Conservation (phyloP, 2,329 filamentous ascomycete genomes). For the Colletotrichum tabaci region DNA sequence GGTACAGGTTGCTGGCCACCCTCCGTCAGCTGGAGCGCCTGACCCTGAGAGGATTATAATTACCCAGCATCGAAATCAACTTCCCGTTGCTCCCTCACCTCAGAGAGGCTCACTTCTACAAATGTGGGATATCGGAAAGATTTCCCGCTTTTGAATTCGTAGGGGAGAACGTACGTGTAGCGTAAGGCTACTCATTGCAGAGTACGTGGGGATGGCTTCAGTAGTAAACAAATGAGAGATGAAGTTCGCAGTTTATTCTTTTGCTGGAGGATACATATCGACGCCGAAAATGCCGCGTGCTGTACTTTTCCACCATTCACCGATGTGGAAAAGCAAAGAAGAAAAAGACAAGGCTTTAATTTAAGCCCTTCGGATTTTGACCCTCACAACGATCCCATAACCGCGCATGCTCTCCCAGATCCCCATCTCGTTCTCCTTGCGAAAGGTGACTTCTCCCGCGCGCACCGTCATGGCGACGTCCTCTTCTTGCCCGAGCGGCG, state of each 20-base stretch:
- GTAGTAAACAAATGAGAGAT: too few species aligned
- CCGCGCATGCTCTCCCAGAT: conserved; percentile 66
- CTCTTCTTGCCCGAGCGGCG: conserved; percentile 28
- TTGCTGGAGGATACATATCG: too few species aligned
- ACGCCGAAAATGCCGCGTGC: too few species aligned
- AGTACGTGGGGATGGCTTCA: too few species aligned
- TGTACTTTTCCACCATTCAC: too few species aligned
- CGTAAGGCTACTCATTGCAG: too few species aligned
- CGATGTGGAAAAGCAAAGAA: too few species aligned
- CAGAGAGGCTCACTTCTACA: background rate
- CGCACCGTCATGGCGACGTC: conserved; percentile 57
- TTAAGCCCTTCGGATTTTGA: conserved; percentile 47
- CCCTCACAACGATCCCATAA: conserved; percentile 63
- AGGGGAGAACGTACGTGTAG: too few species aligned
- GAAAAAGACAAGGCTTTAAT: too few species aligned
- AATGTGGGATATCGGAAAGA: background rate
- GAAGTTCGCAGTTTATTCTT: too few species aligned
- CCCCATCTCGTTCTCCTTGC: conserved; percentile 66
- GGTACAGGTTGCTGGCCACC: background rate
- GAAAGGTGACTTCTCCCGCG: conserved; percentile 65
- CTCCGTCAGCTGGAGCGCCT: background rate
- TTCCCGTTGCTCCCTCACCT: background rate
- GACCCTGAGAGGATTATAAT: background rate
- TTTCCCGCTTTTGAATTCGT: too few species aligned
- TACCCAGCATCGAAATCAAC: fast-evolving